Conservation (phyloP, 2,329 filamentous ascomycete species). For the Sclerotinia spermophila region DNA sequence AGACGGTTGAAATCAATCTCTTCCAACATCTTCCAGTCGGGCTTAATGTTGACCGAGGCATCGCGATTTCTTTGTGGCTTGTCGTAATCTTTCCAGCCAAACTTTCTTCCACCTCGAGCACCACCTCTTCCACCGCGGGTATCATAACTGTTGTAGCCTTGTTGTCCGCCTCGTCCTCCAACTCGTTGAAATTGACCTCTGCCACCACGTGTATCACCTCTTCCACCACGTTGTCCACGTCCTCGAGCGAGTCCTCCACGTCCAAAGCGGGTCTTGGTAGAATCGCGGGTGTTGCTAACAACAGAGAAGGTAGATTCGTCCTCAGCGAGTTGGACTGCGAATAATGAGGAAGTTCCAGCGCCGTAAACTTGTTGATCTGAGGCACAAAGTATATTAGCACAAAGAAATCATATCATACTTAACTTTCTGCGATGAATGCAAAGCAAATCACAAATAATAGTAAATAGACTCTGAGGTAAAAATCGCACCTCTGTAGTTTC, state of each 20-base stretch:
- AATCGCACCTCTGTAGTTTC: constrained; percentile 80
- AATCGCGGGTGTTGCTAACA: constrained; percentile 89
- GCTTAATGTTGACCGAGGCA: constrained; percentile 91
- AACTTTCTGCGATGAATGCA: constrained; percentile 17
- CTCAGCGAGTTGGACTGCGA: constrained; percentile 87
- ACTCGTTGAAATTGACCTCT: constrained; percentile 65
- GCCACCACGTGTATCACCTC: constrained; percentile 63
- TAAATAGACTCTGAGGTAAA: constrained; percentile 22
- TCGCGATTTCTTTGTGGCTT: constrained; percentile 96
- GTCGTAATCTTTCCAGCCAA: constrained; percentile 98
- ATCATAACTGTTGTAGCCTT: constrained; percentile 63
- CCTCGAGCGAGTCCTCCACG: constrained; percentile 88
- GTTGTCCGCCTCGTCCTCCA: constrained; percentile 64
- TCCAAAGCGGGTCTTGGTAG: constrained; percentile 79
- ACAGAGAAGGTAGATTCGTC: constrained; percentile 98
- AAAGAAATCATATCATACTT: background rate
- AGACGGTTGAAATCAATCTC: constrained; percentile 98
- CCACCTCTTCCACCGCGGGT: constrained; percentile 67
- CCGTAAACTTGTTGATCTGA: constrained; percentile 96
- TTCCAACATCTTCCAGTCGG: constrained; percentile 92
- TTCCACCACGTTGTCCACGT: constrained; percentile 66
- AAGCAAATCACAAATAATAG: constrained; percentile 21
- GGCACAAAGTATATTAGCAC: constrained; percentile 20
- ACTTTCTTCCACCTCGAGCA: constrained; percentile 75
- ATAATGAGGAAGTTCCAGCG: constrained; percentile 78